Evolutionary conservation across 164 flowering plant genomes (phyloP), one percentile per base, ranked within the genome.

Genomic region (Liquidambar formosana): DNA sequence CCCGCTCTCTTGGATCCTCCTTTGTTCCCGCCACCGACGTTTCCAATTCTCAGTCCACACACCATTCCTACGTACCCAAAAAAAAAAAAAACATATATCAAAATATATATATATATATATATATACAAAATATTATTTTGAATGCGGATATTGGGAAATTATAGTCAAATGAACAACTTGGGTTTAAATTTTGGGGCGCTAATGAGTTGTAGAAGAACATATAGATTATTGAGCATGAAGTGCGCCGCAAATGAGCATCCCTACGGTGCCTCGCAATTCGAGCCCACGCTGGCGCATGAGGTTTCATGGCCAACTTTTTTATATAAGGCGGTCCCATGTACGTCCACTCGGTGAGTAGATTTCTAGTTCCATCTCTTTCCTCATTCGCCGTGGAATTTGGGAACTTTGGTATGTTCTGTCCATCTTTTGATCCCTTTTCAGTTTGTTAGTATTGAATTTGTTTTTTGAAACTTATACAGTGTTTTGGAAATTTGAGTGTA

Each of bases 211-310:
- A 63, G 48, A 48, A 27, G 59, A 43, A 8, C 15, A 44, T n/a
- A 13, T 22, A 9, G 44, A 2, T 51, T 44, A 58, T 2, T 61
- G 14, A 62, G 73, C 80, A 71, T 80, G 76, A 80, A 71, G 70
- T 76, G 57, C 79, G 84, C 77, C 72, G 80, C 75, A 73, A 66
- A 69, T 41, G 75, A 73, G 53, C 26, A 47, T 65, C 23, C 14
- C 47, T 33, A 1, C 44, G 18, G 4, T 57, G 25, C 9, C 15
- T 64, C 25, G 57, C 21, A 12, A 27, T 64, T 48, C 23, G 47
- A 21, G 22, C 19, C 65, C 48, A n/a, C 15, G 43, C 44, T 71
- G 25, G 47, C 21, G 10, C 16, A 23, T 26, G 52, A 64, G 19
- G 28, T 38, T 57, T 27, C 44, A 21, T 58, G n/a, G 18, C n/a